Evolutionary conservation across 139 green algal species (phyloP), one percentile per base, ranked within the genome.

Genomic region (Monoraphidium neglectum): DNA sequence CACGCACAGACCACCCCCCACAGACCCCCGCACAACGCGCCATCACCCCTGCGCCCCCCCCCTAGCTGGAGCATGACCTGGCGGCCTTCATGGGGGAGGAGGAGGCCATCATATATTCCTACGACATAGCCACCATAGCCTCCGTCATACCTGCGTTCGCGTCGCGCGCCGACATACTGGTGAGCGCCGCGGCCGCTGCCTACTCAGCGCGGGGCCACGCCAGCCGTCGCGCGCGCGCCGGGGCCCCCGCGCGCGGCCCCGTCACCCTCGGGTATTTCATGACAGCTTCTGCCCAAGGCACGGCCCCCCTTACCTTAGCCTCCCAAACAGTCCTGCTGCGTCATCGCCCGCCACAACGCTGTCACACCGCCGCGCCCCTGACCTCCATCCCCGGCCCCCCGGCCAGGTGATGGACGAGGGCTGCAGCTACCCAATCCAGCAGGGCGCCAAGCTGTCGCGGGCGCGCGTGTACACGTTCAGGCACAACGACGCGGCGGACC

Each of bases 121-220:
- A 97, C 70, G 96, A 98, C 79, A 87, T 97, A 18, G 91, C 93
- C 64, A 99, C 96, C 0, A 76, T 94, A 28, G 81, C 94, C 30
- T 93, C 81, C 67, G 87, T 98, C 51, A 93, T 99, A 66, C 96
- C 97, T 16, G 92, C 96, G 4, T 98, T 98, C 87, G 92, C 91
- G 51, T 96, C 94, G 73, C 77, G 79, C 3, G 91, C 92, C 46
- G 96, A 99, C 79, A 72, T 98, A 33, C 91, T 99, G 37, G 79
- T 99, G 2, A 78, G 64, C 33, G 5, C 32, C n/a, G n/a, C n/a
- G 8, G 15, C 61, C 37, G 36, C 28, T 57, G 38, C 24, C 51
- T n/a, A n/a, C n/a, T n/a, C n/a, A n/a, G n/a, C n/a, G n/a, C n/a
- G n/a, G n/a, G n/a, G n/a, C n/a, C n/a, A n/a, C n/a, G n/a, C n/a